Conservation (phyloP, 208 protist genomes). For the Tritrichomonas foetus region DNA sequence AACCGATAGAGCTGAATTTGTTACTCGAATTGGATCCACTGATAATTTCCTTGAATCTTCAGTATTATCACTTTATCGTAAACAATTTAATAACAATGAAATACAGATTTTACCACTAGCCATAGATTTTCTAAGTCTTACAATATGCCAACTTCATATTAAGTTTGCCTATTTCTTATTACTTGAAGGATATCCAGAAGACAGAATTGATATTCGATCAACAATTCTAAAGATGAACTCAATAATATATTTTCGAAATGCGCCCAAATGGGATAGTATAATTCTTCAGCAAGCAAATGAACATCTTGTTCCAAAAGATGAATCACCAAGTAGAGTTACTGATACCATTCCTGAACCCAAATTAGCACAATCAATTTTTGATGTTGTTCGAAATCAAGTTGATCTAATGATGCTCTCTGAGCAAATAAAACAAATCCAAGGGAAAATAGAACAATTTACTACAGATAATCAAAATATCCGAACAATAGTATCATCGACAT, state of each 20-base stretch:
- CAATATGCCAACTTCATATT: neutral
- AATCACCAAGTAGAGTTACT: neutral
- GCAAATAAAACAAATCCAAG: neutral
- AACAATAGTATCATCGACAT: neutral
- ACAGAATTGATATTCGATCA: neutral
- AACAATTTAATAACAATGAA: neutral
- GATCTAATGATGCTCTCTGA: neutral
- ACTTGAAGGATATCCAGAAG: neutral
- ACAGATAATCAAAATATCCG: neutral
- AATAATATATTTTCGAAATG: neutral
- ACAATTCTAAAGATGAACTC: neutral
- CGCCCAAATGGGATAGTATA: neutral
- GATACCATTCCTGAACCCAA: neutral
- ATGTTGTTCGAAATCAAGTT: neutral
- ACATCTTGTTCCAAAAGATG: constrained; percentile 6
- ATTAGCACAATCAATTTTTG: neutral
- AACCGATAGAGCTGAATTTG: neutral
- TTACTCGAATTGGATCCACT: neutral
- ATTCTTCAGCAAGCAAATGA: neutral
- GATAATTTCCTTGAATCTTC: neutral
- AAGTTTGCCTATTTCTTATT: neutral
- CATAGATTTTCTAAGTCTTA: neutral
- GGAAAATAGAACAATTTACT: neutral
- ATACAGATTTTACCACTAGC: neutral
- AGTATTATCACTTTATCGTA: neutral